Evolutionary conservation across 2,329 filamentous ascomycete genomes (phyloP).

Genomic region (Fusarium napiforme): DNA sequence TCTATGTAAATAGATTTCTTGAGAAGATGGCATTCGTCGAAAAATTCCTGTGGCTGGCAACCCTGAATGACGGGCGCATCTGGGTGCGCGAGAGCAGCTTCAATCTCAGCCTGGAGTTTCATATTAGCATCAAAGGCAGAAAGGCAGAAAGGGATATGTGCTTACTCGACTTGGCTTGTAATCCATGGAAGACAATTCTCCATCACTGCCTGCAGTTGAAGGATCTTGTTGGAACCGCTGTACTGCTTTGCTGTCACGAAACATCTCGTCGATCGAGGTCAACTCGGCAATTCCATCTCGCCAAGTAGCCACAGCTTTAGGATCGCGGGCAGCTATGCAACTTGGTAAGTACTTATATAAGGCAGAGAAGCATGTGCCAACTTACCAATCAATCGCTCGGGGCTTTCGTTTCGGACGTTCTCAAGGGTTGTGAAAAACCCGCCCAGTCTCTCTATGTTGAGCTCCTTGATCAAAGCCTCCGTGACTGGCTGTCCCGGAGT

Average conservation of each 20-base stretch:
- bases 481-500: neutral
- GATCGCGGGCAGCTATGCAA: neutral
- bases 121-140: neutral
- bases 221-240: neutral
- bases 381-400: constrained; percentile 3
- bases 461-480: neutral
- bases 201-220: neutral
- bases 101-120: neutral
- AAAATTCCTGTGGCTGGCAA: neutral
- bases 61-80: neutral
- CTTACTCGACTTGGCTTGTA: neutral
- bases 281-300: neutral
- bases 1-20: neutral
- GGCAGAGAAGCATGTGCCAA: neutral
- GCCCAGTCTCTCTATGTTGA: neutral
- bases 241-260: neutral
- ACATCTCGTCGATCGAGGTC: neutral
- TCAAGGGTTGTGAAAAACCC: neutral
- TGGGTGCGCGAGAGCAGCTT: neutral
- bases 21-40: neutral
- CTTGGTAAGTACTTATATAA: neutral
- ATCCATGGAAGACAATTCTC: neutral
- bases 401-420: neutral
- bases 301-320: neutral
- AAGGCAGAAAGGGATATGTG: neutral